Conservation (phyloP, 352 stramenopile genomes). For the Phytopythium mirpurense region DNA sequence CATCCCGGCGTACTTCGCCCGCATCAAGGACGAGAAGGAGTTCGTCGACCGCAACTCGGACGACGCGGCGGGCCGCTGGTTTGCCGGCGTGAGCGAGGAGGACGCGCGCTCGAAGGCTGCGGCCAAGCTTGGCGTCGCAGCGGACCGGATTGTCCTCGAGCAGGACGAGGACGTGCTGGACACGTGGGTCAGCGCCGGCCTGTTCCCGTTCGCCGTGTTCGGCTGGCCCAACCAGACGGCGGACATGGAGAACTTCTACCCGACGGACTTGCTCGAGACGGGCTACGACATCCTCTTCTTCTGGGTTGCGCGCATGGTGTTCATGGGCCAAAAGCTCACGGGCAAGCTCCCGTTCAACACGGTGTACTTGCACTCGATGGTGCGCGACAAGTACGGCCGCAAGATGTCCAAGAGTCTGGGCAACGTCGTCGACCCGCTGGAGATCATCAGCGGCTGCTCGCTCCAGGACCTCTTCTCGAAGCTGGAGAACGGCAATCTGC, state of each 20-base stretch:
- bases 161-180: slow-evolving; percentile 99
- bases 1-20: slow-evolving; percentile 98
- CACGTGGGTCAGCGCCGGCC: slow-evolving; percentile 97
- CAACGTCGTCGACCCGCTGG: slow-evolving; percentile 97
- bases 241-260: slow-evolving; percentile 93
- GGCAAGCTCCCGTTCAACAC: slow-evolving; percentile 96
- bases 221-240: slow-evolving; percentile 62
- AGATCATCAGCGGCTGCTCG: slow-evolving; percentile 96
- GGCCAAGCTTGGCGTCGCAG: slow-evolving; percentile 46
- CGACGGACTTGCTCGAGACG: slow-evolving; percentile 97
- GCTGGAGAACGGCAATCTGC: slow-evolving; percentile 96
- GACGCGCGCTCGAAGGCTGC: slow-evolving; percentile 89
- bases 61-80: slow-evolving; percentile 53
- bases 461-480: slow-evolving; percentile 94
- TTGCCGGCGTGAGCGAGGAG: slow-evolving; percentile 71
- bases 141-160: slow-evolving; percentile 80
- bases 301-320: slow-evolving; percentile 98
- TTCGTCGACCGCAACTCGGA: slow-evolving; percentile 76
- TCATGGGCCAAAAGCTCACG: slow-evolving; percentile 96
- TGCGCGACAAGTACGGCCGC: slow-evolving; percentile 96
- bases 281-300: slow-evolving; percentile 99
- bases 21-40: slow-evolving; percentile 71
- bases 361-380: slow-evolving; percentile 97
- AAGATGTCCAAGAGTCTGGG: slow-evolving; percentile 99
- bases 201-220: slow-evolving; percentile 94